A percentile compares a stretch with the other conserved stretches of the same genome.
Conservation (phyloP, 495 filamentous ascomycete species). For the Baudoinia panamericana region DNA sequence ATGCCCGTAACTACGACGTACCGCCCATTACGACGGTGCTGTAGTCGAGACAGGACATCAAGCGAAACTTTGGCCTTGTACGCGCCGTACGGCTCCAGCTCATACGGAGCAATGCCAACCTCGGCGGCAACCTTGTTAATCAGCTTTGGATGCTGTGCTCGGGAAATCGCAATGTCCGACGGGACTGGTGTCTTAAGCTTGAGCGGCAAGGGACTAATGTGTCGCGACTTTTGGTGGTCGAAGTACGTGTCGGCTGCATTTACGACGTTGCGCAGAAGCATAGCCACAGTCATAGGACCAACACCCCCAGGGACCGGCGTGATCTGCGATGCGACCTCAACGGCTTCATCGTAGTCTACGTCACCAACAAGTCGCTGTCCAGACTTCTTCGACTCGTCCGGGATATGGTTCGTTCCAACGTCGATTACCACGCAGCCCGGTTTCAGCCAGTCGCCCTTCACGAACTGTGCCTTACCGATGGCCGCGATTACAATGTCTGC, state of each 20-base stretch:
- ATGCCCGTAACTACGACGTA: constrained; percentile 92
- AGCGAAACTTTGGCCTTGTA: constrained; percentile 93
- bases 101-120: constrained; percentile 69
- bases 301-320: constrained; percentile 95
- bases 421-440: constrained; percentile 89
- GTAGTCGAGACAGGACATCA: constrained; percentile 62
- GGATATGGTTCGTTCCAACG: constrained; percentile 92
- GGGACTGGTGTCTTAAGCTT: constrained; percentile 66
- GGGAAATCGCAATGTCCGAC: constrained; percentile 85
- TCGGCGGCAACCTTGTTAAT: constrained; percentile 75
- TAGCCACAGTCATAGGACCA: constrained; percentile 96
- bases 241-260: constrained; percentile 68
- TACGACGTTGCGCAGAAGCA: constrained; percentile 90
- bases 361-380: constrained; percentile 90
- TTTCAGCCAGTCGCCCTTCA: constrained; percentile 94
- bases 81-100: constrained; percentile 87
- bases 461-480: constrained; percentile 73
- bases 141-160: constrained; percentile 77
- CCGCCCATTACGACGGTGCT: constrained; percentile 73
- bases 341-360: constrained; percentile 80
- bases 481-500: constrained; percentile 88
- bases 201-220: constrained; percentile 65
- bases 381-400: constrained; percentile 87
- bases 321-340: constrained; percentile 81
- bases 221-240: constrained; percentile 62